Evolutionary conservation across 2,329 filamentous ascomycete species (phyloP).

Genomic region (Talaromyces sp.): DNA sequence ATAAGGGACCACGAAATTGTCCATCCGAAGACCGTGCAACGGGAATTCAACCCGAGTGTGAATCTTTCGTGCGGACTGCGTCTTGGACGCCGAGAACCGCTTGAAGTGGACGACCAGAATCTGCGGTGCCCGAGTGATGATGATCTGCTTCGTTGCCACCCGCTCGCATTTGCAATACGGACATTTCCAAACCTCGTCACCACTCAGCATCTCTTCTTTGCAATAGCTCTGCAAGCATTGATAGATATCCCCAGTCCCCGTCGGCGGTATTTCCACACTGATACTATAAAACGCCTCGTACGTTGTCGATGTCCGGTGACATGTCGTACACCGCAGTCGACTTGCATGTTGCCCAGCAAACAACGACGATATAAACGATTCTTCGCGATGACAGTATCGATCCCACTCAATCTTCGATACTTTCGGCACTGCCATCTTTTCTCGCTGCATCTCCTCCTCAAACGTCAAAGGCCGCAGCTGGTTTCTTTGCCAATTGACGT

Average conservation of each 20-base stretch:
- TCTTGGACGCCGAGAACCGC: conserved; percentile 57
- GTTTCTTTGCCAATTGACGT: conserved; percentile 57
- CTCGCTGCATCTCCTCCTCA: conserved; percentile 56
- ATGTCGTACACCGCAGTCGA: conserved; percentile 56
- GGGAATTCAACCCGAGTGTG: conserved; percentile 71
- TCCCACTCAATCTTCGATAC: conserved; percentile 72
- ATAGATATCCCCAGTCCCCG: conserved; percentile 55
- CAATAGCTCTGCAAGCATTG: conserved; percentile 68
- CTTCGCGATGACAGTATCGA: conserved; percentile 62
- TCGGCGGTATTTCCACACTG: conserved; percentile 63
- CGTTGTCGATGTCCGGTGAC: conserved; percentile 58
- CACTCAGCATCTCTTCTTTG: conserved; percentile 60
- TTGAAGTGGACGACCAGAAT: conserved; percentile 75
- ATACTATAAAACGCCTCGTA: conserved; percentile 68
- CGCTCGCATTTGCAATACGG: conserved; percentile 66
- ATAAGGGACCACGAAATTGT: conserved; percentile 53
- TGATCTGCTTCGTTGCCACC: conserved; percentile 64
- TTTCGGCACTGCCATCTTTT: conserved; percentile 55
- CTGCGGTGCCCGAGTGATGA: conserved; percentile 71
- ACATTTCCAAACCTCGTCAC: conserved; percentile 67
- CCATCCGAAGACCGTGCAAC: conserved; percentile 62
- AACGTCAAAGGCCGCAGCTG: conserved; percentile 55
- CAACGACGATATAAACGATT: conserved; percentile 71
- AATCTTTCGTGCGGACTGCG: conserved; percentile 59
- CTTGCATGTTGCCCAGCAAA: conserved; percentile 70